These are phyloP conservation scores for Picochlorum sp. DNA, from an alignment of 139 green algal genomes.

Conservation along the genomic window DNA sequence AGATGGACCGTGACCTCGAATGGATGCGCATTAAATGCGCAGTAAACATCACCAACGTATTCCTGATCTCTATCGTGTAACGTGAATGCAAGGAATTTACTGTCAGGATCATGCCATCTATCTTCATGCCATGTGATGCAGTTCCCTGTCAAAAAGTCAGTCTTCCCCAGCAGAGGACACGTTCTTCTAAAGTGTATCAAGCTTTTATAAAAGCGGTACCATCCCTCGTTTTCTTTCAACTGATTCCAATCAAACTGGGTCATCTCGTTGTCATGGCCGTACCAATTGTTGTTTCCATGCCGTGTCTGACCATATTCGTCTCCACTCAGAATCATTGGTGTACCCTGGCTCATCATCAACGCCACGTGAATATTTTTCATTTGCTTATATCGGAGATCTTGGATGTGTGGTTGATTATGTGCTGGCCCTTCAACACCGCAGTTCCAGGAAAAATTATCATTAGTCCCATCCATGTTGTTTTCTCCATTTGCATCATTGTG, in stretches of 20 bases:
- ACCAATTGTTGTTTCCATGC: constrained; percentile 98
- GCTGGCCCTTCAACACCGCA: constrained; percentile 87
- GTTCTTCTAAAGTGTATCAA: constrained; percentile 71
- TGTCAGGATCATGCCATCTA: constrained; percentile 87
- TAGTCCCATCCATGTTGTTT: constrained; percentile 68
- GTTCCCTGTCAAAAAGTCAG: constrained; percentile 57
- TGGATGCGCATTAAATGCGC: constrained; percentile 88
- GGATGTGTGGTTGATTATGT: constrained; percentile 46
- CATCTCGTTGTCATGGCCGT: constrained; percentile 89
- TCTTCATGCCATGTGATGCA: constrained; percentile 97
- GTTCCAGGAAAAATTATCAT: constrained; percentile 99
- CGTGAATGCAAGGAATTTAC: constrained; percentile 89
- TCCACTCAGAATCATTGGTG: constrained; percentile 86
- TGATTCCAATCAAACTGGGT: constrained; percentile 67
- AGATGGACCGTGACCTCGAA: constrained; percentile 58
- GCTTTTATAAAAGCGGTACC: constrained; percentile 36
- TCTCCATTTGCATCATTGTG: constrained; percentile 84
- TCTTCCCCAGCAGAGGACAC: constrained; percentile 73
- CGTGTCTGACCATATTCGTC: constrained; percentile 43
- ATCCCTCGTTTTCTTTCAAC: constrained; percentile 23
- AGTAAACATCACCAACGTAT: constrained; percentile 66
- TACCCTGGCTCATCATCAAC: constrained; percentile 82
- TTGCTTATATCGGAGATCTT: constrained; percentile 49
- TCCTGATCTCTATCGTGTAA: constrained; percentile 60
- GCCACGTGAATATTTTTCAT: constrained; percentile 86